phyloP scores from a whole-genome alignment of 108 stramenopile species.

The Discostella pseudostelligera region DNA sequence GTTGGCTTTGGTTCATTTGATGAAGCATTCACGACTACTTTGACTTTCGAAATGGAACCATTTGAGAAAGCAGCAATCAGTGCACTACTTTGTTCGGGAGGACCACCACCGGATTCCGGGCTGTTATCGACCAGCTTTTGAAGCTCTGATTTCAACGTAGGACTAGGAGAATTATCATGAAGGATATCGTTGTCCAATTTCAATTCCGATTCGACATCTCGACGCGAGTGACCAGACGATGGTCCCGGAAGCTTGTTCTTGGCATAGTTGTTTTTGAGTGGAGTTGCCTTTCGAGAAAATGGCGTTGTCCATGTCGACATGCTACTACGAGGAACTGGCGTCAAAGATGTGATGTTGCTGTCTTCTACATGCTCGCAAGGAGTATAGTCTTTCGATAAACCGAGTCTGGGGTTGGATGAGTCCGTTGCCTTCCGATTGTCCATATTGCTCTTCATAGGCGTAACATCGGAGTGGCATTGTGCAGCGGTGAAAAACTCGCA shows the following conservation, averaged over 20 bases:
- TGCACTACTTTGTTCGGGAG: neutral
- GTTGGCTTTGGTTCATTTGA: neutral
- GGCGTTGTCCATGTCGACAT: constrained; percentile 18
- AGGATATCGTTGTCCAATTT: constrained; percentile 3
- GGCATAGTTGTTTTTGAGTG: constrained; percentile 21
- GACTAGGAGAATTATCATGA: neutral
- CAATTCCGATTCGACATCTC: constrained; percentile 1
- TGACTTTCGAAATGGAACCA: neutral
- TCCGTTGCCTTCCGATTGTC: too few species aligned
- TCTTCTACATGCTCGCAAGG: neutral
- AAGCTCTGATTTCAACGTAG: too few species aligned
- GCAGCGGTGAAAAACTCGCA: too few species aligned
- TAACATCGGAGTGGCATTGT: too few species aligned
- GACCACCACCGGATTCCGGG: neutral
- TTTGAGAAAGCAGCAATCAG: neutral
- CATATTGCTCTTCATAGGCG: too few species aligned
- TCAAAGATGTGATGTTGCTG: neutral
- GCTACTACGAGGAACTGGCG: neutral
- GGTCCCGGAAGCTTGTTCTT: constrained; percentile 8
- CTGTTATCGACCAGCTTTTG: neutral
- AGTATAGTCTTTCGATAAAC: neutral
- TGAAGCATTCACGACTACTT: constrained; percentile 15
- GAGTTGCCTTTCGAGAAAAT: constrained; percentile 23
- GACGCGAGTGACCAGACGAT: neutral
- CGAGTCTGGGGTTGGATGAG: neutral